These are phyloP conservation scores for Prototheca cutis DNA, from an alignment of 163 green algal species.

Conservation along the genomic window DNA sequence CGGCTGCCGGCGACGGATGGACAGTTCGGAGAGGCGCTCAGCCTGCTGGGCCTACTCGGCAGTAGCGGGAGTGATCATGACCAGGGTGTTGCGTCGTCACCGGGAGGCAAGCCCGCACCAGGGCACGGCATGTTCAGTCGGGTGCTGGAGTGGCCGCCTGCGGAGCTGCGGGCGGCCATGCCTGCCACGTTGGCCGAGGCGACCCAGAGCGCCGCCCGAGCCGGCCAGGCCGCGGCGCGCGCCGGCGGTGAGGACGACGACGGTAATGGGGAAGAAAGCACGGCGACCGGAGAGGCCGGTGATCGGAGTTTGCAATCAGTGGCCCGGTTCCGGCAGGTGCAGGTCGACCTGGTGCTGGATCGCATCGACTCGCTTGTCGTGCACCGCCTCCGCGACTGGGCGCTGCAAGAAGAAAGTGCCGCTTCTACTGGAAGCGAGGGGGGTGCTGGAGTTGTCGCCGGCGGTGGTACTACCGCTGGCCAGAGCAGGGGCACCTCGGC, in stretches of 20 bases:
- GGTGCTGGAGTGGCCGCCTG: conserved; percentile 5
- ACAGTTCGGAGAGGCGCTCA: background rate
- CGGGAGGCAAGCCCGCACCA: too few species aligned
- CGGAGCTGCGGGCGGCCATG: conserved; percentile 12
- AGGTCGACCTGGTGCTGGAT: conserved; percentile 20
- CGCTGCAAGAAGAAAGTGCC: too few species aligned
- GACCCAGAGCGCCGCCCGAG: conserved; percentile 6
- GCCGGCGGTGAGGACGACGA: background rate
- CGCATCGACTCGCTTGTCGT: conserved; percentile 20
- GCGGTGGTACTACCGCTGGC: too few species aligned
- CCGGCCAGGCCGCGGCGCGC: background rate
- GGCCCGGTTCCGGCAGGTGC: conserved; percentile 16
- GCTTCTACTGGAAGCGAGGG: background rate
- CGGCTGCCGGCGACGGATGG: too few species aligned
- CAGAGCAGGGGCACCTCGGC: too few species aligned
- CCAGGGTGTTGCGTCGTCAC: too few species aligned
- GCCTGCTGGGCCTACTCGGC: background rate
- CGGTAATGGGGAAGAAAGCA: too few species aligned
- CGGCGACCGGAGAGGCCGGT: too few species aligned
- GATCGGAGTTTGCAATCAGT: too few species aligned
- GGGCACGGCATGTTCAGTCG: background rate
- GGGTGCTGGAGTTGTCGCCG: too few species aligned
- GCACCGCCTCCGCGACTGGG: conserved; percentile 21
- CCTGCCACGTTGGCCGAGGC: conserved; percentile 18
- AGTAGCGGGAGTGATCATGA: too few species aligned